phyloP scores from a whole-genome alignment of 2,329 filamentous ascomycete species.

The Apiospora aurea region DNA sequence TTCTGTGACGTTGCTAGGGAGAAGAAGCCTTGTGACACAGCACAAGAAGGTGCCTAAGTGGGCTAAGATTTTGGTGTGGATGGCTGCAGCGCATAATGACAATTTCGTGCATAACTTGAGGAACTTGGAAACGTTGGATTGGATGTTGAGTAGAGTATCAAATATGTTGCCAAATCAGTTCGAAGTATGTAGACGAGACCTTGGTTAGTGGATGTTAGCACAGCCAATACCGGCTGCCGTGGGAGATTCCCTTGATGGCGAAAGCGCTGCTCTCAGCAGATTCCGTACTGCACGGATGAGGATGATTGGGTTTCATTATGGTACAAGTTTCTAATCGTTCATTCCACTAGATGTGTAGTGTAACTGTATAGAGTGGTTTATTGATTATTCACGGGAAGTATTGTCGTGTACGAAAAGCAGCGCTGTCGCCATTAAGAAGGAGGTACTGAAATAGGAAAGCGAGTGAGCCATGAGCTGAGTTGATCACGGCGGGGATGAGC shows the following conservation, averaged over 20 bases:
- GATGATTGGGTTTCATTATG: too few relatives aligned
- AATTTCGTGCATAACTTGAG: background rate
- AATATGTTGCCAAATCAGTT: background rate
- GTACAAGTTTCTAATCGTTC: too few relatives aligned
- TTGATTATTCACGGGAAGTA: too few relatives aligned
- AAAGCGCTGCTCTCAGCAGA: background rate
- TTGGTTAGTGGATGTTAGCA: background rate
- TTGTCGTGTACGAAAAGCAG: too few relatives aligned
- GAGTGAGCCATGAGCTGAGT: too few relatives aligned
- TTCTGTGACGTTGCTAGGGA: background rate
- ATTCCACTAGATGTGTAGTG: too few relatives aligned
- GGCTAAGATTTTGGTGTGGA: background rate
- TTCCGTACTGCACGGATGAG: too few relatives aligned
- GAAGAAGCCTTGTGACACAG: background rate
- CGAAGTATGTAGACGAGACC: background rate
- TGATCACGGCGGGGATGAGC: too few relatives aligned
- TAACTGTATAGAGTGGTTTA: too few relatives aligned
- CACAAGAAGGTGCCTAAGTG: background rate
- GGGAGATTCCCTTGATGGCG: too few relatives aligned
- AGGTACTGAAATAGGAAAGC: too few relatives aligned
- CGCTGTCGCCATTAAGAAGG: too few relatives aligned
- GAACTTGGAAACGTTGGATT: background rate
- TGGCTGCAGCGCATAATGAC: constrained; percentile 10
- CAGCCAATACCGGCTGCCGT: background rate
- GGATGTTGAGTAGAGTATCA: background rate